Conservation (phyloP, 139 green algal genomes). For the Auxenochlorella pyrenoidosa region DNA sequence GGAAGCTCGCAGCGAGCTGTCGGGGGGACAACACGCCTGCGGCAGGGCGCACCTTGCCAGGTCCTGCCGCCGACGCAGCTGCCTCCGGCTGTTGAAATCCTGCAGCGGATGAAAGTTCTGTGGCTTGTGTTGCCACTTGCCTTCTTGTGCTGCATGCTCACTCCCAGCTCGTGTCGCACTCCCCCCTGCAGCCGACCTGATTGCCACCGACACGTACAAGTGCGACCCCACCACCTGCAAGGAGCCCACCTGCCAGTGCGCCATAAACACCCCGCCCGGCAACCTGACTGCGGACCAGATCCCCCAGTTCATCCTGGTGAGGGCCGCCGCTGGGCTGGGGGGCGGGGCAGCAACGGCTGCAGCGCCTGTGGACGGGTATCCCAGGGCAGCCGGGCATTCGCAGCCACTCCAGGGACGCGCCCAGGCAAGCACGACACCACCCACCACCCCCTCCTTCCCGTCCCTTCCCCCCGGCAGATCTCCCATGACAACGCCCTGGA, state of each 20-base stretch:
- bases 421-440: too few relatives aligned
- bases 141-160: neutral
- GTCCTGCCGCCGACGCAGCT: neutral
- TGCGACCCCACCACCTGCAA: conserved; percentile 30
- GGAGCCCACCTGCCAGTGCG: conserved; percentile 23
- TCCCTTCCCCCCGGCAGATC: neutral
- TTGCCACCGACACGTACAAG: conserved; percentile 24
- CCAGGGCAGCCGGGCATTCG: too few relatives aligned
- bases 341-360: too few relatives aligned
- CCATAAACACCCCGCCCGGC: neutral
- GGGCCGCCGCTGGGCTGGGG: neutral
- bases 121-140: neutral
- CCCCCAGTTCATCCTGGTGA: conserved; percentile 38
- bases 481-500: conserved; percentile 37
- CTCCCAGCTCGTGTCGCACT: too few relatives aligned
- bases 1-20: neutral
- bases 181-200: conserved; percentile 7
- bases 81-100: neutral
- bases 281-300: conserved; percentile 17
- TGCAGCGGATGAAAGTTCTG: neutral
- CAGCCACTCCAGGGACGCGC: too few relatives aligned
- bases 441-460: neutral
- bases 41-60: neutral
- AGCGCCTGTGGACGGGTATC: too few relatives aligned
- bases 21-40: neutral